A percentile compares a stretch with the other conserved stretches of the same genome.
These are phyloP conservation scores for Mortierella alpina DNA, from an alignment of 192 early-diverging fungal genomes.

Conservation along the genomic window DNA sequence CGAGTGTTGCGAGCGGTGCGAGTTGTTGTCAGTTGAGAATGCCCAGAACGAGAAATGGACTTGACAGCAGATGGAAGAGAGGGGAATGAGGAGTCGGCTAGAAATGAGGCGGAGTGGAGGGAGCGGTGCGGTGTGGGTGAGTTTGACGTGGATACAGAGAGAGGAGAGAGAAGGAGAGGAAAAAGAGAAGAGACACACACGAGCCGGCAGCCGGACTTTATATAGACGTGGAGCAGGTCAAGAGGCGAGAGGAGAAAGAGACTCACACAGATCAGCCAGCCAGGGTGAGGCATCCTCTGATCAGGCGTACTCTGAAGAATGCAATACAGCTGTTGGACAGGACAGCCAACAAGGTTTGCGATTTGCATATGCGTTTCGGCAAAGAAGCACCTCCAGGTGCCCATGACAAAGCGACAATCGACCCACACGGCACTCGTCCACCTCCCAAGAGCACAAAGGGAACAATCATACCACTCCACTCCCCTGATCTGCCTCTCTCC, in stretches of 20 bases:
- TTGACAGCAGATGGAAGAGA: not conserved
- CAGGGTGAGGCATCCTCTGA: no score
- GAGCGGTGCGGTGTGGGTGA: not conserved
- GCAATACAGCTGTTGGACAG: constrained; percentile 1
- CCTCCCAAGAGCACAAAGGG: no score
- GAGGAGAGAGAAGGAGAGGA: constrained; percentile 7
- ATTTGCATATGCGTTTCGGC: constrained; percentile 7
- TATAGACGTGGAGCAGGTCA: not conserved
- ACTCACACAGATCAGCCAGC: not conserved
- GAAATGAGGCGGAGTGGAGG: not conserved
- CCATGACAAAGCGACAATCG: constrained; percentile 8
- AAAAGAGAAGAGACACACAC: not conserved
- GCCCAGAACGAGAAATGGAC: not conserved
- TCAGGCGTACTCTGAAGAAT: no score
- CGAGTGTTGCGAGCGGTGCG: not conserved
- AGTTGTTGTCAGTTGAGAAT: not conserved
- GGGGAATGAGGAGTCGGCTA: not conserved
- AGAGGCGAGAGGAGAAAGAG: constrained; percentile 4
- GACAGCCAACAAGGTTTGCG: not conserved
- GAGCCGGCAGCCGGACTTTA: no score
- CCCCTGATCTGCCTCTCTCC: no score
- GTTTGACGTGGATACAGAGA: not conserved
- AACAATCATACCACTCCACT: no score
- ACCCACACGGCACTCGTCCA: no score
- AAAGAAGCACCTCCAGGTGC: not conserved